Evolutionary conservation across 2,329 filamentous ascomycete species (phyloP), one percentile per base, ranked within the genome.

Genomic region (Monilinia laxa): DNA sequence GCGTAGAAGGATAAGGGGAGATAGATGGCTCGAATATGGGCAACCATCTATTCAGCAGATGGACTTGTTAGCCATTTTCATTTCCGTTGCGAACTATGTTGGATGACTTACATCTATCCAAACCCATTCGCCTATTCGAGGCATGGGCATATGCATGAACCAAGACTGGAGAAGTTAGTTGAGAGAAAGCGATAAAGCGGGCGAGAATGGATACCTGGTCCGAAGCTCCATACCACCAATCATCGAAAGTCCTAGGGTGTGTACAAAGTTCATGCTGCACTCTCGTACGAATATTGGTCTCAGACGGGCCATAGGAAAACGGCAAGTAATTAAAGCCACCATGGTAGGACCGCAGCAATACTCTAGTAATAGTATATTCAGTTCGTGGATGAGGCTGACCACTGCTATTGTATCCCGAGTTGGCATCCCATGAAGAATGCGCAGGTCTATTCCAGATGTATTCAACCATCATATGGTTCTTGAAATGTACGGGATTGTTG

Each of bases 71-170:
- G 52, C 11, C 18, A 11, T 20, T 54, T 16, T 12, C 16, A 20
- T 20, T 20, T 35, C n/a, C 42, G 25, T 35, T 31, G 14, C 20
- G 6, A 38, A 10, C 35, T 16, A 35, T 40, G 7, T 25, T 35
- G 28, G 4, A n/a, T 25, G 9, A 57, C 55, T 38, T 38, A 42
- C 55, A 57, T 57, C 55, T 23, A 57, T 57, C 55, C 55, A 57
- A 23, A 57, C 35, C 55, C 55, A 57, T 42, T 42, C 31, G 16
- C 23, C 35, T 57, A 18, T 18, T 4, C 4, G 55, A 23, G 55
- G 55, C 55, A 57, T 57, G 16, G 55, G 55, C 55, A 57, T 57
- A 16, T 57, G 55, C 55, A 57, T 57, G 35, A 57, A 57, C 55
- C 55, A 57, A 25, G 38, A 38, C 55, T 57, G 16, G 20, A 42